phyloP scores from a whole-genome alignment of 108 stramenopile species.

The Nitzschia putrida region DNA sequence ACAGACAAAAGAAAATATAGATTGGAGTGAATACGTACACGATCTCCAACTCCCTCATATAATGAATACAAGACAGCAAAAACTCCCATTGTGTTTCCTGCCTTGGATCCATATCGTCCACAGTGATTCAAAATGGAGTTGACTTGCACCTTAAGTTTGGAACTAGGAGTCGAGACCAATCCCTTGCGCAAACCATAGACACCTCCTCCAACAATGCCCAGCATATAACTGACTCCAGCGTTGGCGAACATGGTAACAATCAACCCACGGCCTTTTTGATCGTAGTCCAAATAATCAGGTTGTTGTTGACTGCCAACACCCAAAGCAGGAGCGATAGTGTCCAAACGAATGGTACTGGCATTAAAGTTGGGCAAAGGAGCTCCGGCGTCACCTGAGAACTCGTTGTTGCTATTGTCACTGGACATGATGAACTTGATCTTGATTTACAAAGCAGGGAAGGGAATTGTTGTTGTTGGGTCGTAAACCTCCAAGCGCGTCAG shows the following conservation, averaged over 20 bases:
- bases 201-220: slow-evolving; percentile 78
- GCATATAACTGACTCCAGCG: slow-evolving; percentile 70
- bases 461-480: too few species aligned
- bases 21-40: slow-evolving; percentile 50
- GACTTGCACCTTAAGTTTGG: slow-evolving; percentile 77
- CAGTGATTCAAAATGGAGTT: slow-evolving; percentile 86
- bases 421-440: neutral
- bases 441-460: too few species aligned
- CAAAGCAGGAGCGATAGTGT: slow-evolving; percentile 79
- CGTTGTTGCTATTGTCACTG: slow-evolving; percentile 15
- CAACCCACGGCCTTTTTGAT: slow-evolving; percentile 77
- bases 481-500: too few species aligned
- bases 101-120: slow-evolving; percentile 71
- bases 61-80: slow-evolving; percentile 81
- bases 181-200: slow-evolving; percentile 79
- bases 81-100: slow-evolving; percentile 78
- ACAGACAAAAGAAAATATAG: neutral
- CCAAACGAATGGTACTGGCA: slow-evolving; percentile 59
- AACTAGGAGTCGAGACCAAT: slow-evolving; percentile 63
- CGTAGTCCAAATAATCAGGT: slow-evolving; percentile 87
- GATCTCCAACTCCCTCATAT: slow-evolving; percentile 76
- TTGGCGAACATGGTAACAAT: slow-evolving; percentile 87
- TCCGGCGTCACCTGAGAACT: slow-evolving; percentile 50
- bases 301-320: slow-evolving; percentile 44
- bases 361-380: slow-evolving; percentile 56